Conservation (phyloP, 768 basidiomycete species). For the Fistulinella prunicolor region DNA sequence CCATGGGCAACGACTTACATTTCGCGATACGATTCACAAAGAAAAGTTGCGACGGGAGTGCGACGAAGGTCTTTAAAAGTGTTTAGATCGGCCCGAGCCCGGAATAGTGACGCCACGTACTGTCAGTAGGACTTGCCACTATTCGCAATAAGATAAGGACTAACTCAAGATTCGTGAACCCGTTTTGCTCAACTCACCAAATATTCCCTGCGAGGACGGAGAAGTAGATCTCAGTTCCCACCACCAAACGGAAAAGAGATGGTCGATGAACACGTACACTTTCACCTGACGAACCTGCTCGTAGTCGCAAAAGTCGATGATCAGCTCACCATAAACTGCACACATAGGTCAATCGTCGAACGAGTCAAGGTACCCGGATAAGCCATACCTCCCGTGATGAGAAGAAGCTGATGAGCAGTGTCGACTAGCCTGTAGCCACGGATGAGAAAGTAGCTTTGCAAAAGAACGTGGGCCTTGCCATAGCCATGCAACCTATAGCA, state of each 20-base stretch:
- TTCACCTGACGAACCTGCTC: conserved; percentile 5
- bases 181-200: conserved; percentile 8
- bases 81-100: not conserved
- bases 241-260: not conserved
- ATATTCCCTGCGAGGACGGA: conserved; percentile 6
- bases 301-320: conserved; percentile 16
- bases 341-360: not conserved
- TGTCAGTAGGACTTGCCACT: conserved; percentile 23
- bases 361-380: not conserved
- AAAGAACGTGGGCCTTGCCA: conserved; percentile 5
- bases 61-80: conserved; percentile 6
- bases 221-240: not conserved
- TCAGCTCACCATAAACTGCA: conserved; percentile 13
- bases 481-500: conserved; percentile 15
- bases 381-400: conserved; percentile 17
- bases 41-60: conserved; percentile 18
- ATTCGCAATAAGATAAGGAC: not conserved
- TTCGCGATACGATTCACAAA: conserved; percentile 19
- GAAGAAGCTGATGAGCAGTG: conserved; percentile 14
- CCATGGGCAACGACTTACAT: conserved; percentile 9
- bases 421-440: conserved; percentile 12
- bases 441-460: not conserved
- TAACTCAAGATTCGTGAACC: not conserved
- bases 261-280: conserved; percentile 5
- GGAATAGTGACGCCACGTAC: conserved; percentile 2